These are phyloP conservation scores for Flaveria bidentis DNA, from an alignment of 129 eudicot genomes.

Conservation along the genomic window DNA sequence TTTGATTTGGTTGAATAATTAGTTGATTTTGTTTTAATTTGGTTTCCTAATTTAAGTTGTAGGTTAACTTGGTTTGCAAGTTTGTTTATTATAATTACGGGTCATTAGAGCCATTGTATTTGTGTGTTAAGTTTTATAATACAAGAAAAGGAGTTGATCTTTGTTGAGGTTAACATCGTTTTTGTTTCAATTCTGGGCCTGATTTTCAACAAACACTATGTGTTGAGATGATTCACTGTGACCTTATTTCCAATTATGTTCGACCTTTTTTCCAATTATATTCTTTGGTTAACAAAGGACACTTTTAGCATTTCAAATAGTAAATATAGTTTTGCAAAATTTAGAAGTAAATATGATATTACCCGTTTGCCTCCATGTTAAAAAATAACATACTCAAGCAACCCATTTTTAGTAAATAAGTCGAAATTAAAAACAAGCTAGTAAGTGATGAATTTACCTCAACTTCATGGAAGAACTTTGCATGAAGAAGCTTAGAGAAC, in stretches of 20 bases:
- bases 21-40: too few relatives aligned
- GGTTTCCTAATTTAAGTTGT: too few relatives aligned
- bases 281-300: background rate
- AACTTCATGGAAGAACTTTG: constrained; percentile 63
- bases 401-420: background rate
- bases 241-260: background rate
- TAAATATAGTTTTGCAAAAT: background rate
- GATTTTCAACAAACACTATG: background rate
- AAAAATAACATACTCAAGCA: background rate
- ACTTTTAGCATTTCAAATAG: background rate
- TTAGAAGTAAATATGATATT: background rate
- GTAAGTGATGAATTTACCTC: constrained; percentile 47
- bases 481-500: constrained; percentile 56
- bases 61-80: too few relatives aligned
- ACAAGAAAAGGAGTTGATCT: too few relatives aligned
- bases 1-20: too few relatives aligned
- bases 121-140: background rate
- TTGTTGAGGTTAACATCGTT: too few relatives aligned
- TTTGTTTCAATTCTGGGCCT: too few relatives aligned
- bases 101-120: too few relatives aligned
- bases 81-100: too few relatives aligned
- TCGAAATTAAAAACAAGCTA: background rate
- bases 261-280: background rate
- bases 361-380: background rate
- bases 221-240: background rate